Conservation (phyloP, 768 basidiomycete genomes). For the Mycena chlorophos region DNA sequence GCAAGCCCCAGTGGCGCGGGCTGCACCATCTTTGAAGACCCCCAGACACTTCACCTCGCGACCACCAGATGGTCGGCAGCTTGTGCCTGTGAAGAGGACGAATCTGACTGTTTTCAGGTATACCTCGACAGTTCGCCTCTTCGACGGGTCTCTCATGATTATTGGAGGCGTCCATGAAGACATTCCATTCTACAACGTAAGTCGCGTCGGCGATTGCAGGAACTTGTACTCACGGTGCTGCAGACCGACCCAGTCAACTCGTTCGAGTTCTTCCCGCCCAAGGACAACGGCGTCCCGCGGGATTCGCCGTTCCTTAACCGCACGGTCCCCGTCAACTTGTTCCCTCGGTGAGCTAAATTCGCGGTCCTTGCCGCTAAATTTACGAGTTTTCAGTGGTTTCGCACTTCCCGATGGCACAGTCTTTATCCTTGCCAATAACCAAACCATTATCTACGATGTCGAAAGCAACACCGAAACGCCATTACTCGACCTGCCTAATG, state of each 20-base stretch:
- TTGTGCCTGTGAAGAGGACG: not conserved
- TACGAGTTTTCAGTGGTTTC: conserved; percentile 39
- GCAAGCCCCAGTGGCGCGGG: conserved; percentile 21
- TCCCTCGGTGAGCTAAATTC: conserved; percentile 48
- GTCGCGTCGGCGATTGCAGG: no score
- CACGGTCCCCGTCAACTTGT: conserved; percentile 57
- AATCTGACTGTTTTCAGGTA: conserved; percentile 22
- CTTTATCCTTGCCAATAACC: conserved; percentile 38
- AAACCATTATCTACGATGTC: conserved; percentile 37
- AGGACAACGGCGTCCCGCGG: conserved; percentile 39
- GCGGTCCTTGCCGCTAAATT: conserved; percentile 42
- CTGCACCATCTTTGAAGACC: conserved; percentile 42
- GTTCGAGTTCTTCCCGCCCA: conserved; percentile 57
- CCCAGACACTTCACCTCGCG: conserved; percentile 48
- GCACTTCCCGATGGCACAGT: conserved; percentile 52
- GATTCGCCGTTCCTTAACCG: conserved; percentile 50
- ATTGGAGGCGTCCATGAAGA: conserved; percentile 43
- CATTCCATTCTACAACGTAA: conserved; percentile 17
- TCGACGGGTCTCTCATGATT: conserved; percentile 38
- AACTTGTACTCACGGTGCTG: no score
- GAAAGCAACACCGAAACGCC: conserved; percentile 34
- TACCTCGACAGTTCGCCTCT: conserved; percentile 47
- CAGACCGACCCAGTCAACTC: conserved; percentile 33
- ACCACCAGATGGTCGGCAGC: conserved; percentile 50
- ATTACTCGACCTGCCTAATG: conserved; percentile 26